phyloP scores from a whole-genome alignment of 805 yeast genomes.

The Lipomyces sp. region DNA sequence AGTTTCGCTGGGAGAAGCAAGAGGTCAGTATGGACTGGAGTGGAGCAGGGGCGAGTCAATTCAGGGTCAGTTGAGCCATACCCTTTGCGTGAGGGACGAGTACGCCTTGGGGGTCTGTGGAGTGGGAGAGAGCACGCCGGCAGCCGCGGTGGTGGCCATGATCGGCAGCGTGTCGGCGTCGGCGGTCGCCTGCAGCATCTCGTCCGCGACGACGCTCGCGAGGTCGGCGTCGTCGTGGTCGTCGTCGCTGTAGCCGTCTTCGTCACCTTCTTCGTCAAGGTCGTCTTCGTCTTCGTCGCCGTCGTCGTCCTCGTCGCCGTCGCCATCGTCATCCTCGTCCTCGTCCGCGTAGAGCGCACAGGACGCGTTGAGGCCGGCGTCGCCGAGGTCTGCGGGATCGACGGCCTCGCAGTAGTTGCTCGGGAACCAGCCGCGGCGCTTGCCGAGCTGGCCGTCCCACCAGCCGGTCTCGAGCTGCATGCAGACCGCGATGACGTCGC shows the following conservation, averaged over 20 bases:
- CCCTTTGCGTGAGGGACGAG: too few relatives aligned
- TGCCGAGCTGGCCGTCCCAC: constrained; percentile 44
- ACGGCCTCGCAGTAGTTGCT: constrained; percentile 47
- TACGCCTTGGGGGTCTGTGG: too few relatives aligned
- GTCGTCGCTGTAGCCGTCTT: constrained; percentile 1
- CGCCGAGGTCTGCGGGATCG: constrained; percentile 11
- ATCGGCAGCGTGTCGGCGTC: background rate
- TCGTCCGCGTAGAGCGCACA: constrained; percentile 6
- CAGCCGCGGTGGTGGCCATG: too few relatives aligned
- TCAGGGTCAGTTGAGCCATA: too few relatives aligned
- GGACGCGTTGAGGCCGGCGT: constrained; percentile 3
- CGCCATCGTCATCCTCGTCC: constrained; percentile 3
- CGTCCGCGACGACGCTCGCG: background rate
- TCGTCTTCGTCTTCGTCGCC: constrained; percentile 3
- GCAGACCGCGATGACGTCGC: constrained; percentile 41
- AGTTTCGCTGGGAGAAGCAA: too few relatives aligned
- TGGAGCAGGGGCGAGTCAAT: too few relatives aligned
- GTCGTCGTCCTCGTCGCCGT: background rate
- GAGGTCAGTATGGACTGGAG: too few relatives aligned
- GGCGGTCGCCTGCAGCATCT: background rate
- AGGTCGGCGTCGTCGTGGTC: constrained; percentile 1
- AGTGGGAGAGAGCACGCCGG: too few relatives aligned
- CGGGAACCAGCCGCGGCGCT: constrained; percentile 46
- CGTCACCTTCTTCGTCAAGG: constrained; percentile 4
- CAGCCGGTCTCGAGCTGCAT: constrained; percentile 43